These are phyloP conservation scores for Anthracocystis panici-leucophaei DNA, from an alignment of 1,284 basidiomycete genomes.

Conservation along the genomic window DNA sequence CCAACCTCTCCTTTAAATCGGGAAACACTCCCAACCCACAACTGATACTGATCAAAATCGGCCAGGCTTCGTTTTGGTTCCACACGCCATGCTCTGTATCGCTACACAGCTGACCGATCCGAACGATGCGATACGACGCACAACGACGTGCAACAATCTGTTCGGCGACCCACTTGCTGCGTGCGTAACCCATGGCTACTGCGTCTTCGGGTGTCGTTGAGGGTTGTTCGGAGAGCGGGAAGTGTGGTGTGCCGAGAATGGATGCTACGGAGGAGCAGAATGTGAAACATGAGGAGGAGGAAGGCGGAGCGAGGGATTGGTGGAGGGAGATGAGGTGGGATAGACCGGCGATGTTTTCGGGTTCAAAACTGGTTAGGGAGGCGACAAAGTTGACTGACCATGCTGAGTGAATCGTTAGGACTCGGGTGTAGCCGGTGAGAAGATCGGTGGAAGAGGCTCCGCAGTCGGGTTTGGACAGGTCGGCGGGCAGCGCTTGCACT, in stretches of 20 bases:
- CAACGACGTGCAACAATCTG: constrained; percentile 71
- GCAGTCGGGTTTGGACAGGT: constrained; percentile 31
- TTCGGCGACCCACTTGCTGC: constrained; percentile 76
- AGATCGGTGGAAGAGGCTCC: neutral
- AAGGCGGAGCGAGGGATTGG: constrained; percentile 70
- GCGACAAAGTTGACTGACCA: constrained; percentile 64
- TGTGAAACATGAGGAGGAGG: constrained; percentile 63
- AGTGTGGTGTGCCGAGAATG: constrained; percentile 73
- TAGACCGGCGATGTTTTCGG: constrained; percentile 36
- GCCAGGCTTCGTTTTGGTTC: constrained; percentile 75
- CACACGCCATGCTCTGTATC: constrained; percentile 74
- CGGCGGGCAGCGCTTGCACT: constrained; percentile 36
- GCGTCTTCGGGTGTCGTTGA: constrained; percentile 16
- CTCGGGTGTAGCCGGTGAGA: neutral
- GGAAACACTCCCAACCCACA: constrained; percentile 73
- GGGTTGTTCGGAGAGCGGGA: constrained; percentile 2
- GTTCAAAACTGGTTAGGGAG: constrained; percentile 47
- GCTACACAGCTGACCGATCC: constrained; percentile 74
- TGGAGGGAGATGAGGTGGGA: constrained; percentile 28
- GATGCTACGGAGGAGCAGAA: constrained; percentile 72
- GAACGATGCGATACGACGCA: constrained; percentile 17
- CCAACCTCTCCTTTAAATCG: constrained; percentile 68
- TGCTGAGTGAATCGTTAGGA: constrained; percentile 51
- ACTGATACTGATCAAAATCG: constrained; percentile 71
- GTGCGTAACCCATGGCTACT: constrained; percentile 42